phyloP scores from a whole-genome alignment of 2,329 filamentous ascomycete species.

The Cercospora sesami region DNA sequence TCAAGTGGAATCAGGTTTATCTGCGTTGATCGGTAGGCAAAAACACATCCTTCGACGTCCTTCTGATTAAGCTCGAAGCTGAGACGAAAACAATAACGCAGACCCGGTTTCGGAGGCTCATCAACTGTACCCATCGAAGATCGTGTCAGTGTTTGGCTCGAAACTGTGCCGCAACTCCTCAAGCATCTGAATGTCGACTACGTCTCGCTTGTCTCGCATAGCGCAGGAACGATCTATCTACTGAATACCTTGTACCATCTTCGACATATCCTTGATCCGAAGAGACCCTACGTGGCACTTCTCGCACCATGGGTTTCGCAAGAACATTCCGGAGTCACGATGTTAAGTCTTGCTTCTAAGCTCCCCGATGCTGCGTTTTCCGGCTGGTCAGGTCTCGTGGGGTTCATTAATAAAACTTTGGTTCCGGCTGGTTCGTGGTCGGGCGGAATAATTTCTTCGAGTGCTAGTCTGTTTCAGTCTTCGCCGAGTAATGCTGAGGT shows the following conservation, averaged over 20 bases:
- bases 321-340: slow-evolving; percentile 38
- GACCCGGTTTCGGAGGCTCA: slow-evolving; percentile 50
- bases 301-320: slow-evolving; percentile 48
- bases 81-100: slow-evolving; percentile 24
- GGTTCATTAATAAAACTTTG: slow-evolving; percentile 38
- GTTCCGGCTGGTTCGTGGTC: slow-evolving; percentile 36
- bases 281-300: slow-evolving; percentile 36
- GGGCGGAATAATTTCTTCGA: slow-evolving; percentile 32
- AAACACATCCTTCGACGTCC: not conserved
- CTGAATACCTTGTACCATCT: slow-evolving; percentile 45
- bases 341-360: slow-evolving; percentile 31
- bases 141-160: slow-evolving; percentile 45
- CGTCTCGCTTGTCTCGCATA: slow-evolving; percentile 45
- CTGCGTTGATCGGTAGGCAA: slow-evolving; percentile 42
- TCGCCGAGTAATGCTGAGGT: slow-evolving; percentile 9
- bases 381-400: slow-evolving; percentile 35
- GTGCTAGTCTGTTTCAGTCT: slow-evolving; percentile 24
- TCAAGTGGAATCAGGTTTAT: slow-evolving; percentile 42
- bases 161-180: slow-evolving; percentile 45
- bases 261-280: slow-evolving; percentile 39
- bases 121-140: slow-evolving; percentile 41
- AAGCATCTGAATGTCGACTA: slow-evolving; percentile 41
- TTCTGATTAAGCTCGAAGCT: not conserved
- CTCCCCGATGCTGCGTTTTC: slow-evolving; percentile 37
- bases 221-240: slow-evolving; percentile 46